phyloP scores from a whole-genome alignment of 2,329 filamentous ascomycete species.

The Zalaria obscura region DNA sequence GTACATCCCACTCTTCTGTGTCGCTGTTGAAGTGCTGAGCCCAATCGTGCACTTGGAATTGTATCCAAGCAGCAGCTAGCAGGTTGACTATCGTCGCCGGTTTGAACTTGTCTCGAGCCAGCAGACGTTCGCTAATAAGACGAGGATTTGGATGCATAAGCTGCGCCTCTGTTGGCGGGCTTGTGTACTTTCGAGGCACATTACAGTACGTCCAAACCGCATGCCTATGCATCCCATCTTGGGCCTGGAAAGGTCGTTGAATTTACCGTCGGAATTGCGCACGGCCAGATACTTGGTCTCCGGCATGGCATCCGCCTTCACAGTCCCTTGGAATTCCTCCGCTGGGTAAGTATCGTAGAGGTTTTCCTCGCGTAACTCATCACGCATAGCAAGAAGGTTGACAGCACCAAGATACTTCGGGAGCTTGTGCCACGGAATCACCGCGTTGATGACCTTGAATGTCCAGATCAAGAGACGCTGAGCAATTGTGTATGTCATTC shows the following conservation, averaged over 20 bases:
- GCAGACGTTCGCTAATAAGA: slow-evolving; percentile 26
- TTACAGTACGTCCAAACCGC: slow-evolving; percentile 33
- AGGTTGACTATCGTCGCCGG: slow-evolving; percentile 32
- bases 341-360: slow-evolving; percentile 29
- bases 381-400: slow-evolving; percentile 27
- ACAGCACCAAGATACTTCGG: slow-evolving; percentile 25
- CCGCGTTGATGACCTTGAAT: slow-evolving; percentile 25
- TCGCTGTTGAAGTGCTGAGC: slow-evolving; percentile 12
- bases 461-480: slow-evolving; percentile 1
- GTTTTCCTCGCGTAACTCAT: slow-evolving; percentile 30
- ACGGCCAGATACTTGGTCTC: slow-evolving; percentile 20
- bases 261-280: slow-evolving; percentile 30
- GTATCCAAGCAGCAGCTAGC: slow-evolving; percentile 35
- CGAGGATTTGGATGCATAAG: slow-evolving; percentile 30
- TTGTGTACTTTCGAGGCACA: slow-evolving; percentile 22
- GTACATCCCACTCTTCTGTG: slow-evolving; percentile 19
- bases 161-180: slow-evolving; percentile 26
- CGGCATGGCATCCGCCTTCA: slow-evolving; percentile 13
- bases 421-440: slow-evolving; percentile 30
- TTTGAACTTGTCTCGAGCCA: slow-evolving; percentile 29
- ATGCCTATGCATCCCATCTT: slow-evolving; percentile 32
- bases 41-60: slow-evolving; percentile 34
- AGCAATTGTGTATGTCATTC: not conserved
- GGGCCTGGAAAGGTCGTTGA: slow-evolving; percentile 26
- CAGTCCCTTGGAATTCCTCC: slow-evolving; percentile 21